These are phyloP conservation scores for Botrytis porri DNA, from an alignment of 2,329 filamentous ascomycete genomes.

Conservation along the genomic window DNA sequence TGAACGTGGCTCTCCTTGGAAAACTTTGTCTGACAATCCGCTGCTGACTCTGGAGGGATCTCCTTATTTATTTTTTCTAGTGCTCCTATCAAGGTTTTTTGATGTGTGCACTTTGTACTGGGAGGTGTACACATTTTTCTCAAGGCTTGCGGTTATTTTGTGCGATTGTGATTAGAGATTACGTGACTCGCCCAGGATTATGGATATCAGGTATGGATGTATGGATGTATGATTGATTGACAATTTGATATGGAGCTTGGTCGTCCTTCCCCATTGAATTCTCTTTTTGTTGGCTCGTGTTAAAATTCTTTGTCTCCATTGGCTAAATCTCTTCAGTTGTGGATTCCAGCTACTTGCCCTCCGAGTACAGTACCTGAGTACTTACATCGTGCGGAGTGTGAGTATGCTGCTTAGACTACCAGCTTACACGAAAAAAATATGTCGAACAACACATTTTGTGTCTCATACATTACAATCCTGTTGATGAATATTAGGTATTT, in stretches of 20 bases:
- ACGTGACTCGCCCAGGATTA: not conserved
- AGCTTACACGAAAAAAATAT: not conserved
- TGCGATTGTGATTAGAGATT: slow-evolving; percentile 2
- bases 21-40: not conserved
- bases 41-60: not conserved
- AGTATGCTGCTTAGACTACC: not conserved
- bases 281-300: not conserved
- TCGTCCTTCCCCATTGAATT: not conserved
- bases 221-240: not conserved
- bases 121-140: not conserved
- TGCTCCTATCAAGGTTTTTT: not conserved
- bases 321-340: not conserved
- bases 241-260: not conserved
- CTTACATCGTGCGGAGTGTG: not conserved
- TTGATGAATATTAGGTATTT: not conserved
- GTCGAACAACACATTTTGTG: not conserved
- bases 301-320: not conserved
- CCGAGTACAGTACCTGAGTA: not conserved
- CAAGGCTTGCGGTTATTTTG: not conserved
- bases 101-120: not conserved
- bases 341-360: not conserved
- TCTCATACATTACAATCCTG: not conserved
- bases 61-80: not conserved
- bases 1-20: slow-evolving; percentile 12
- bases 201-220: not conserved